Evolutionary conservation across 352 stramenopile species (phyloP), one percentile per base, ranked within the genome.

Genomic region (Blastocystis sp.): DNA sequence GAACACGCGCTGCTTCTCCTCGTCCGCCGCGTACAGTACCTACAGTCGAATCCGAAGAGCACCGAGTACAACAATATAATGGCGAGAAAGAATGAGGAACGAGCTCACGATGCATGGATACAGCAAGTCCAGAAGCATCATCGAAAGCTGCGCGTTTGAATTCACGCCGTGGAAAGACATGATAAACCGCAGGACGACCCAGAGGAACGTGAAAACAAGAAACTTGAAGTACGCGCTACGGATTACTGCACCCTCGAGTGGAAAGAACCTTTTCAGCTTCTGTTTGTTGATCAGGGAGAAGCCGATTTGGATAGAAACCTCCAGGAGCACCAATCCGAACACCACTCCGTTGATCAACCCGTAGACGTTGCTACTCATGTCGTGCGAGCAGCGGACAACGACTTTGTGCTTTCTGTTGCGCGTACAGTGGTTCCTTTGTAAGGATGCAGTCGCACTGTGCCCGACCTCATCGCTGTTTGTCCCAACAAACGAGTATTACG

Each of bases 301-400:
- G 2, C 45, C 12, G 37, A 67, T 67, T n/a, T 69, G 74, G 19
- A 85, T 59, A 2, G 45, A 39, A 24, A 85, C 59, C 51, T 85
- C 74, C 26, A 85, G 21, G n/a, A 85, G 35, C 31, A 85, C 74
- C 31, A 85, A 66, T 60, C 74, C 61, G 45, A 85, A 85, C n/a
- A 85, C 2, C 16, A 67, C 37, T 31, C 29, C 39, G 61, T 85
- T 85, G 24, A 50, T 55, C 12, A 85, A 31, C 6, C 51, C 21
- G 41, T 67, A 85, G 61, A 66, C 41, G 50, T 39, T 67, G 21
- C 29, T 85, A 24, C 59, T 69, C 61, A 51, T 62, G 6, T n/a
- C 45, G 9, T 16, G 6, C 45, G 45, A 55, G 45, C 45, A 55
- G 45, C 45, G 45, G 16, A 55, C 16, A 55, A 55, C 45, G n/a